These are phyloP conservation scores for Peribolospora baueri DNA, from an alignment of 768 basidiomycete genomes.

Conservation along the genomic window DNA sequence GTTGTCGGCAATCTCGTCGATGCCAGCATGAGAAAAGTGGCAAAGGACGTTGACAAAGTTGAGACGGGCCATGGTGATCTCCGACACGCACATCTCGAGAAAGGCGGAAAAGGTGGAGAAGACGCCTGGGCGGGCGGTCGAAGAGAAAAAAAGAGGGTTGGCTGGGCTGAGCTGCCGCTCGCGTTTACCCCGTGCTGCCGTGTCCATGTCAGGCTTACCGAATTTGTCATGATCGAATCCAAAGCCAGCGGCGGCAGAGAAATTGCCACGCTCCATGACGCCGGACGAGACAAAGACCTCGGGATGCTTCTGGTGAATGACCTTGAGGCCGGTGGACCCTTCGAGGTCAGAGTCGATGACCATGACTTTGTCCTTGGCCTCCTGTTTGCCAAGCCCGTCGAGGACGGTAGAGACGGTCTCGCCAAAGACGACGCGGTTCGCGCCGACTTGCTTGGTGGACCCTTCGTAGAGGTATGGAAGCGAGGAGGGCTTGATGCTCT, in stretches of 20 bases:
- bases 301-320: conserved; percentile 69
- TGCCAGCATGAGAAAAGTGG: conserved; percentile 71
- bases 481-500: conserved; percentile 35
- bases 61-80: conserved; percentile 75
- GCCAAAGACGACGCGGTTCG: conserved; percentile 62
- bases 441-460: conserved; percentile 45
- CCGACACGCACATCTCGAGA: conserved; percentile 71
- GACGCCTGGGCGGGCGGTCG: conserved; percentile 19
- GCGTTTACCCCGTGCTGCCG: not conserved
- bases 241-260: conserved; percentile 63
- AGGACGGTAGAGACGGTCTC: conserved; percentile 59
- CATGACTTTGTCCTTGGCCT: conserved; percentile 54
- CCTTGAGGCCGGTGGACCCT: conserved; percentile 69
- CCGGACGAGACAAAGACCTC: conserved; percentile 68
- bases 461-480: conserved; percentile 42
- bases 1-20: conserved; percentile 24
- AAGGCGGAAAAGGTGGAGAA: conserved; percentile 82
- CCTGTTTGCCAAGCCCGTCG: conserved; percentile 48
- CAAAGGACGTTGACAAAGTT: conserved; percentile 68
- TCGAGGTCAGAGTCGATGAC: conserved; percentile 73
- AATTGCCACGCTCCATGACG: conserved; percentile 55
- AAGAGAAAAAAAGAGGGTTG: not conserved
- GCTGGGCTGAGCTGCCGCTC: no score
- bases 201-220: conserved; percentile 20
- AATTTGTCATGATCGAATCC: conserved; percentile 54